A percentile compares a stretch with the other conserved stretches of the same genome.
phyloP scores from a whole-genome alignment of 2,329 filamentous ascomycete genomes.

The Diplodia scrobiculata region DNA sequence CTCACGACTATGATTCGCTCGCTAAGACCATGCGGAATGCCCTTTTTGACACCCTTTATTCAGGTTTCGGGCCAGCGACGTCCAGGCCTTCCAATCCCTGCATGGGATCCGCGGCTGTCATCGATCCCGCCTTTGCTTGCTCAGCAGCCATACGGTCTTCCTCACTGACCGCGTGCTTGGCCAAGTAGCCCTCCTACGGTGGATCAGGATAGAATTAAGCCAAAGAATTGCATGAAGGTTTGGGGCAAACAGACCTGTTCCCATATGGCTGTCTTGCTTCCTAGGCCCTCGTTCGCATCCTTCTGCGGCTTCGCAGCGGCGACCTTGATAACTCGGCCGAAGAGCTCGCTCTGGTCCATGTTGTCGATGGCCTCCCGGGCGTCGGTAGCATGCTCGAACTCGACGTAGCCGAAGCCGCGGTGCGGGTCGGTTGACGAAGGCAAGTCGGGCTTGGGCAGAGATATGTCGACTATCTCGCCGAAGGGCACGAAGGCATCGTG shows the following conservation, averaged over 20 bases:
- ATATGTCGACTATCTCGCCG: constrained; percentile 90
- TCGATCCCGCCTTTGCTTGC: constrained; percentile 54
- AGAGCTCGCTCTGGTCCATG: constrained; percentile 96
- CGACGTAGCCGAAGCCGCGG: constrained; percentile 93
- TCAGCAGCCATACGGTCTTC: constrained; percentile 70
- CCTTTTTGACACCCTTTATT: constrained; percentile 49
- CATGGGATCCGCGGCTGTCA: constrained; percentile 79
- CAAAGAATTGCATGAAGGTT: not conserved
- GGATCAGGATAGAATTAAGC: constrained; percentile 3
- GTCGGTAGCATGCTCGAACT: constrained; percentile 83
- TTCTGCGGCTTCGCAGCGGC: constrained; percentile 90
- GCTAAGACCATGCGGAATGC: constrained; percentile 17
- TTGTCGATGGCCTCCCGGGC: constrained; percentile 97
- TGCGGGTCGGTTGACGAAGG: constrained; percentile 78
- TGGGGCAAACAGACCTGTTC: constrained; percentile 72
- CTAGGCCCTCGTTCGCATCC: constrained; percentile 80
- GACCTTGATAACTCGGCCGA: constrained; percentile 88
- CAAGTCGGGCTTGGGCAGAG: constrained; percentile 82
- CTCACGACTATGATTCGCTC: not conserved
- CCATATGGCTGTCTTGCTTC: constrained; percentile 94
- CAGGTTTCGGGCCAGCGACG: constrained; percentile 85
- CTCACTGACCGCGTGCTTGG: constrained; percentile 80
- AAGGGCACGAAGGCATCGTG: constrained; percentile 95
- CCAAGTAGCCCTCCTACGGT: constrained; percentile 83
- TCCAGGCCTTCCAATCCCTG: constrained; percentile 91